Base-by-base conservation (phyloP, 176 grass and related monocot genomes). In the Oropetium thomaeum region DNA sequence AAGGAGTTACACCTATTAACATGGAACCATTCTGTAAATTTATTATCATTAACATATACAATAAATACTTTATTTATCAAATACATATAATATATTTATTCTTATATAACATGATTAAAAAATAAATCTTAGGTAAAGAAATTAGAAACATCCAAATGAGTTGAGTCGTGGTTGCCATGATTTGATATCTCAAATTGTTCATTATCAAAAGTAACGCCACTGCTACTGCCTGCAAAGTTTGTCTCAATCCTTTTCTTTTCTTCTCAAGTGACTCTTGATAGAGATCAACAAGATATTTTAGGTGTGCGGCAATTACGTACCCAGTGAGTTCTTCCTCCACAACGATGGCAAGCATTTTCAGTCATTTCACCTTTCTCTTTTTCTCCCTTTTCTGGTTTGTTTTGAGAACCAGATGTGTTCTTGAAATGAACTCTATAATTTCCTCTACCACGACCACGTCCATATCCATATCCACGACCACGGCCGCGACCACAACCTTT, bases 81-180 rank as follows among this genome's bases (percentile, higher is more conserved):
- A n/a, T n/a, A n/a, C n/a, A n/a, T n/a, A n/a, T n/a, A n/a, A n/a
- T n/a, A n/a, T n/a, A n/a, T n/a, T n/a, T n/a, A n/a, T n/a, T n/a
- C n/a, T n/a, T n/a, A n/a, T n/a, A n/a, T n/a, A n/a, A n/a, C n/a
- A n/a, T n/a, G n/a, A n/a, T n/a, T n/a, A n/a, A 4, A 90, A 90
- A 90, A 97, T 97, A 31, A 97, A 82, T 0, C 93, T 38, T 38
- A 38, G 35, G 35, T 7, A 38, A 38, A 38, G n/a, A 38, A 38
- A 38, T 38, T 7, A 38, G 7, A 38, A 38, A 38, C 35, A 38
- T 38, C 35, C 35, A 38, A 7, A 38, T 38, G 35, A 38, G 5
- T 38, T 38, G 7, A 38, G 7, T 38, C 35, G 7, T 38, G 35
- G 35, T 7, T 38, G 35, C 35, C 35, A 38, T 38, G 35, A 38